Evolutionary conservation across 345 rosid species (phyloP), one percentile per base, ranked within the genome.

Genomic region (Carallia brachiata): DNA sequence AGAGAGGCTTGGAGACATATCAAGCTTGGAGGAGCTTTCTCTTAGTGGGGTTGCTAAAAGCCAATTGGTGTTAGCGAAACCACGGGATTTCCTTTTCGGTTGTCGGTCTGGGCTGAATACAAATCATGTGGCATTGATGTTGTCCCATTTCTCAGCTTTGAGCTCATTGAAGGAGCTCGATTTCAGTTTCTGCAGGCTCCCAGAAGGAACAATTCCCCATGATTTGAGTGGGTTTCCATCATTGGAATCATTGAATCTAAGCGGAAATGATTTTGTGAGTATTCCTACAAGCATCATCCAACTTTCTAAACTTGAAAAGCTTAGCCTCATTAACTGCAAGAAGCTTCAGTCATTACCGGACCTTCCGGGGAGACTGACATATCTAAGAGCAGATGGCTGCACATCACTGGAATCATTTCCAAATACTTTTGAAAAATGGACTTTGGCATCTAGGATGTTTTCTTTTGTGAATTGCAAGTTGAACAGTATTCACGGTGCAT

Each of bases 341-440:
- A 72, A 31, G 44, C 75, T 72, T 56, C 61, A 32, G 61, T 47
- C 76, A 9, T 15, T 73, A 13, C 63, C 70, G 5, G 53, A 67
- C 9, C 70, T 73, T 66, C 76, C 76, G 4, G 47, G 70, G 52
- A 70, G 54, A 12, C 36, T 70, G 5, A 1, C 23, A 19, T 7
- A 30, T 7, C 19, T 70, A 52, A 27, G 39, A 23, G 31, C 55
- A 7, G 12, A 36, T 27, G 40, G 40, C 30, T 63, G 74, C 52
- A 52, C 53, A 10, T 62, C 74, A 7, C 27, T 70, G 52, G 47
- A 39, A 36, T 52, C 52, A 13, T 39, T 69, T 6, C 12, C 56
- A 58, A 10, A n/a, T 31, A 31, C 65, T 17, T 60, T 31, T 4
- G 65, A 48, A 48, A 48, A 48, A 0, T 17, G 9, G 13, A 48